Percentiles rank a stretch among this genome's conserved stretches.
Evolutionary conservation across 2,329 filamentous ascomycete genomes (phyloP).

Genomic region (Nigrospora osmanthi): DNA sequence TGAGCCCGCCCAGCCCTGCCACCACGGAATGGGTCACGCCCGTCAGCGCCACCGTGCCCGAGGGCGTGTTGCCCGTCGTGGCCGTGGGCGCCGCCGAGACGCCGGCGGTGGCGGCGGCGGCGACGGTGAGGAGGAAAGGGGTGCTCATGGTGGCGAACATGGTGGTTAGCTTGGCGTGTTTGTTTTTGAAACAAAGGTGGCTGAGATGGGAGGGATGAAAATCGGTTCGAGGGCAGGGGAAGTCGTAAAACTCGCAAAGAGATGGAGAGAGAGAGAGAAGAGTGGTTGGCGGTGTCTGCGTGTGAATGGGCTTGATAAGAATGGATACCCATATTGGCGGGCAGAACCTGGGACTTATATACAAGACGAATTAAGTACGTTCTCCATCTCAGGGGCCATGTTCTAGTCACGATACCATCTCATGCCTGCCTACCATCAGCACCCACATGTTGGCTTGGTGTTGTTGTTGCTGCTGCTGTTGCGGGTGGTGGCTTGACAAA

Average conservation of each 20-base stretch:
- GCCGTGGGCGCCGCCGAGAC: not conserved
- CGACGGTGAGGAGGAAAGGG: not conserved
- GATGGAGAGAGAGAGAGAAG: not conserved
- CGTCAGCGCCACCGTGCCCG: not conserved
- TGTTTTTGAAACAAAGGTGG: too few relatives aligned
- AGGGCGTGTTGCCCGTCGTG: conserved; percentile 1
- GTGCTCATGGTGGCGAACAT: not conserved
- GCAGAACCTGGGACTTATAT: too few relatives aligned
- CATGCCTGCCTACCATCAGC: too few relatives aligned
- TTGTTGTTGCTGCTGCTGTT: too few relatives aligned
- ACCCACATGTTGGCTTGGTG: too few relatives aligned
- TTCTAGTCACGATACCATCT: too few relatives aligned
- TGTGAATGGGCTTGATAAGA: not conserved
- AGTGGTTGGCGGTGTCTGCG: not conserved
- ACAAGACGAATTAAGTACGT: too few relatives aligned
- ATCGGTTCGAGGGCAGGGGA: not conserved
- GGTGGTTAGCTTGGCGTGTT: not conserved
- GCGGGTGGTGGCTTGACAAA: too few relatives aligned
- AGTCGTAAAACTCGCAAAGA: not conserved
- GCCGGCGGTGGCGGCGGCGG: not conserved
- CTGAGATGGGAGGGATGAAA: too few relatives aligned
- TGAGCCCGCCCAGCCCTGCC: conserved; percentile 45
- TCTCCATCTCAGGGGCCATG: too few relatives aligned
- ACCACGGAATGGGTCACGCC: conserved; percentile 27
- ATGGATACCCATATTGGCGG: too few relatives aligned